These are phyloP conservation scores for Claviceps quebecensis DNA, from an alignment of 2,329 filamentous ascomycete genomes.

Conservation along the genomic window DNA sequence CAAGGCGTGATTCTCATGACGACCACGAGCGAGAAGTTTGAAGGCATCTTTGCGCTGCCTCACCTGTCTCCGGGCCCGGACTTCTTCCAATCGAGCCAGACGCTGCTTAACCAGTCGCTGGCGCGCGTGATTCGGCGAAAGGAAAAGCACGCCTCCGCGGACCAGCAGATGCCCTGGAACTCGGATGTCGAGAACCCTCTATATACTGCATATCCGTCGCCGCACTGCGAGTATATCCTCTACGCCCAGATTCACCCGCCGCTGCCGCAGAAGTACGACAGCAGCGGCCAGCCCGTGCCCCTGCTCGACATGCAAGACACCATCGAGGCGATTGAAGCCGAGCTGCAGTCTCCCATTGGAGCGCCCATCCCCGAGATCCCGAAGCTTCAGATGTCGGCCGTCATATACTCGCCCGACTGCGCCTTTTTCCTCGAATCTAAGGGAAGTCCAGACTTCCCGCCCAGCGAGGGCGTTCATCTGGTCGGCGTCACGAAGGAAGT, in stretches of 20 bases:
- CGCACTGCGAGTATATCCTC: constrained; percentile 79
- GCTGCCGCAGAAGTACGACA: constrained; percentile 21
- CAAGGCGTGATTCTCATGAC: constrained; percentile 68
- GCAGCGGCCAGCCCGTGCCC: constrained; percentile 14
- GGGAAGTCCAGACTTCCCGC: constrained; percentile 42
- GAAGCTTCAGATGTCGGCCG: constrained; percentile 44
- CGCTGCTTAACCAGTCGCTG: constrained; percentile 60
- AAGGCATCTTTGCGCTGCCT: constrained; percentile 79
- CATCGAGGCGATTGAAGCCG: constrained; percentile 44
- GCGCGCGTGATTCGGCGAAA: constrained; percentile 52
- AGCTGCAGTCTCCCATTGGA: constrained; percentile 47
- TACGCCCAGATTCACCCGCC: constrained; percentile 65
- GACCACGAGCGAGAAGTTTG: constrained; percentile 86
- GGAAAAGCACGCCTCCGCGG: constrained; percentile 36
- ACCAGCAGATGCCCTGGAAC: constrained; percentile 61
- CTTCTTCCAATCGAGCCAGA: constrained; percentile 44
- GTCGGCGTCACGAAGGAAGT: constrained; percentile 47
- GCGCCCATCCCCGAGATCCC: constrained; percentile 42
- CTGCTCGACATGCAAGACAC: constrained; percentile 22
- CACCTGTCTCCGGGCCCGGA: constrained; percentile 54
- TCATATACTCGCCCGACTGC: constrained; percentile 56
- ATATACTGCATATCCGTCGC: constrained; percentile 43
- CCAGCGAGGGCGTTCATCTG: constrained; percentile 39
- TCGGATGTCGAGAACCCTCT: constrained; percentile 50
- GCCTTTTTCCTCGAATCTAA: constrained; percentile 52